Conservation (phyloP, 805 yeast genomes). For the Metschnikowia hibisci region DNA sequence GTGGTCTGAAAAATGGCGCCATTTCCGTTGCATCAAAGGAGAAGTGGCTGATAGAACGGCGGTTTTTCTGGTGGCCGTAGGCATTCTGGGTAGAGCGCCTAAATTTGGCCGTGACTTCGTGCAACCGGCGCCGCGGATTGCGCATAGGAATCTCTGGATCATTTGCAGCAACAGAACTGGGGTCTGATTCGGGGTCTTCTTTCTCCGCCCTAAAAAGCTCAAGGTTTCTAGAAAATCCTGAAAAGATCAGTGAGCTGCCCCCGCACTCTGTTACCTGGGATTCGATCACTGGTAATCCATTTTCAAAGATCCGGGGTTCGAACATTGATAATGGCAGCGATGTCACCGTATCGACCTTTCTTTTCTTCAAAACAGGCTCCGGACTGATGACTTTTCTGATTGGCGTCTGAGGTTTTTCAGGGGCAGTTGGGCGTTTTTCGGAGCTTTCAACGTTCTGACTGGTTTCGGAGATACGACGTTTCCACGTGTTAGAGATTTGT, state of each 20-base stretch:
- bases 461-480: not conserved
- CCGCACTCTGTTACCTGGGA: not conserved
- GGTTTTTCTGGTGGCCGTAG: not conserved
- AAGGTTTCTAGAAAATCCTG: not conserved
- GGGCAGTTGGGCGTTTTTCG: not conserved
- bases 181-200: not conserved
- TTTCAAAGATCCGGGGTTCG: not conserved
- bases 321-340: not conserved
- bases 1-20: not conserved
- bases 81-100: not conserved
- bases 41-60: slow-evolving; percentile 1
- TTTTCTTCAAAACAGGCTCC: slow-evolving; percentile 1
- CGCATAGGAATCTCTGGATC: slow-evolving; percentile 1
- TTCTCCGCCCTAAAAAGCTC: not conserved
- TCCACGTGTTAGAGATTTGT: slow-evolving; percentile 6
- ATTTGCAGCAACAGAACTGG: not conserved
- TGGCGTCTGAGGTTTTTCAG: not conserved
- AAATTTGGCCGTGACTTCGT: not conserved
- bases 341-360: not conserved
- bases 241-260: slow-evolving; percentile 1
- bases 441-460: not conserved
- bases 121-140: slow-evolving; percentile 4
- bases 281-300: not conserved
- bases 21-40: slow-evolving; percentile 1
- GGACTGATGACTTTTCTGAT: not conserved